A percentile compares a stretch with the other conserved stretches of the same genome.
Evolutionary conservation across 2,329 filamentous ascomycete species (phyloP).

Genomic region (Cladosporium oxysporum): DNA sequence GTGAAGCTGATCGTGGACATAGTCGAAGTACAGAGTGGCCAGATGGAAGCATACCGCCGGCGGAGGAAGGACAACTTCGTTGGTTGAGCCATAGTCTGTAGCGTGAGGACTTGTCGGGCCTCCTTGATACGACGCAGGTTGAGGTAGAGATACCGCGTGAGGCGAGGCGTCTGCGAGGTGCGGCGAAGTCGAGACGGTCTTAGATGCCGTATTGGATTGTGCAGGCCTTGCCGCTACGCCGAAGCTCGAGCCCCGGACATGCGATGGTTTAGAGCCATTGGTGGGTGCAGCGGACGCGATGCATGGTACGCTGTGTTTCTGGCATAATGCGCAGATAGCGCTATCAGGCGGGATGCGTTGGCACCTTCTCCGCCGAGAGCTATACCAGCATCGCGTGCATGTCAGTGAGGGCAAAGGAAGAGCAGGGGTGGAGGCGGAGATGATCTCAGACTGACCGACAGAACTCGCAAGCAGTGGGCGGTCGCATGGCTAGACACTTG

Average conservation of each 20-base stretch:
- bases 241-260: conserved; percentile 9
- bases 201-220: not conserved
- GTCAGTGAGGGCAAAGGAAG: not conserved
- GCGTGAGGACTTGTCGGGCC: conserved; percentile 2
- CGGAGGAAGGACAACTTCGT: conserved; percentile 5
- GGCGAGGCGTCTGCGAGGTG: conserved; percentile 2
- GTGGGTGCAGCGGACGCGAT: not conserved
- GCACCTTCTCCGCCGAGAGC: conserved; percentile 17
- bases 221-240: conserved; percentile 6
- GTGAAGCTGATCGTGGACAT: conserved; percentile 19
- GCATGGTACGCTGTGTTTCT: conserved; percentile 17
- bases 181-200: not conserved
- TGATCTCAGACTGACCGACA: conserved; percentile 5
- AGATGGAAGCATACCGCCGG: conserved; percentile 17
- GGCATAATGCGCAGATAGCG: conserved; percentile 16
- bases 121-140: conserved; percentile 1
- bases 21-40: conserved; percentile 17
- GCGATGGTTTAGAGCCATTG: not conserved
- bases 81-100: not conserved
- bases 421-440: not conserved
- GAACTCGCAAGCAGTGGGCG: conserved; percentile 18
- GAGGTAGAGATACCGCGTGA: conserved; percentile 12
- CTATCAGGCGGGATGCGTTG: conserved; percentile 13
- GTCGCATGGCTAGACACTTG: conserved; percentile 11
- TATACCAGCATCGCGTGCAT: not conserved